These are phyloP conservation scores for Echeveria elegans DNA, from an alignment of 164 flowering plant species.

Conservation along the genomic window DNA sequence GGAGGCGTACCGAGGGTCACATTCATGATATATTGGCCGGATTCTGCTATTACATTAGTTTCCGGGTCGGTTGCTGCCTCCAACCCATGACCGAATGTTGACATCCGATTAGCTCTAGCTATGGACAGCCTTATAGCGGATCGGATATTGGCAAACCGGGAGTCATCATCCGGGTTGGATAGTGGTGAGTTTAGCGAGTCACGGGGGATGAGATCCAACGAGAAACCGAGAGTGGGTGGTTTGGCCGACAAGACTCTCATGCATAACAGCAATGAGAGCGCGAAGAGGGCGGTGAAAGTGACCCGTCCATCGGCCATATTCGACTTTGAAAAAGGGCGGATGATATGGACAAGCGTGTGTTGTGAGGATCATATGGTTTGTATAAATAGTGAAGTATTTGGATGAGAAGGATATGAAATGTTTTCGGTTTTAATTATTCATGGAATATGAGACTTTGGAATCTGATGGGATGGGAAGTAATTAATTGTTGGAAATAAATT, in stretches of 20 bases:
- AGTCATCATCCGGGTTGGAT: conserved; percentile 15
- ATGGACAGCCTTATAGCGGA: conserved; percentile 25
- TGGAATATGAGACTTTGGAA: too few relatives aligned
- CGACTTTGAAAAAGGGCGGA: too few relatives aligned
- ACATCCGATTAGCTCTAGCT: conserved; percentile 14
- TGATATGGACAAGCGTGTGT: too few relatives aligned
- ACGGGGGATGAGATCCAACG: conserved; percentile 31
- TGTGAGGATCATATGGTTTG: too few relatives aligned
- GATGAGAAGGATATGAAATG: too few relatives aligned
- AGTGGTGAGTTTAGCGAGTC: conserved; percentile 37
- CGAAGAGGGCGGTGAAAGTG: neutral
- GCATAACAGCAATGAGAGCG: neutral
- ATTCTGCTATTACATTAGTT: too few relatives aligned
- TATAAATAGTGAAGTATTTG: too few relatives aligned
- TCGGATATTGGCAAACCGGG: conserved; percentile 15
- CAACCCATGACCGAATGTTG: neutral
- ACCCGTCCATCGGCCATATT: neutral
- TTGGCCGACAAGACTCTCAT: neutral
- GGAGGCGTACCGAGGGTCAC: too few relatives aligned
- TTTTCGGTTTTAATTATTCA: too few relatives aligned
- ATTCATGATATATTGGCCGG: too few relatives aligned
- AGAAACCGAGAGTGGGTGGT: conserved; percentile 18
- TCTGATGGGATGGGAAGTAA: too few relatives aligned
- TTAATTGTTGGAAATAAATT: too few relatives aligned
- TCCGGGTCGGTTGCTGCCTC: neutral